Conservation (phyloP, 1,284 basidiomycete species). For the Omphalotus olearius region DNA sequence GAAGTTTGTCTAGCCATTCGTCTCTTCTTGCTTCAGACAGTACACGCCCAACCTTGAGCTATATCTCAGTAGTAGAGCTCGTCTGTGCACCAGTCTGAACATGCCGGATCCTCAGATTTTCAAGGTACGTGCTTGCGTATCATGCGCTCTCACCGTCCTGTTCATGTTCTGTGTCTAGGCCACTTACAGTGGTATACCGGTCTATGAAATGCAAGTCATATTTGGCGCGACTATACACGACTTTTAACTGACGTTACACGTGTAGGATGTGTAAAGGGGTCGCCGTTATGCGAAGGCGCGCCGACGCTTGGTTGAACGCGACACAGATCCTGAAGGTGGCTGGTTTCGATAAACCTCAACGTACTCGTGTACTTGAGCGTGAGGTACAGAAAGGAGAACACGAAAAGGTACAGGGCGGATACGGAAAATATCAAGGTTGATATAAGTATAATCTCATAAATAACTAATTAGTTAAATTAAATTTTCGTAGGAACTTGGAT, state of each 20-base stretch:
- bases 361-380: slow-evolving; percentile 94
- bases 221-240: slow-evolving; percentile 32
- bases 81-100: background rate
- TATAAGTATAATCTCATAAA: slow-evolving; percentile 13
- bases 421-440: slow-evolving; percentile 98
- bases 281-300: slow-evolving; percentile 95
- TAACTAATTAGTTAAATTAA: slow-evolving; percentile 7
- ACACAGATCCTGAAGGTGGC: slow-evolving; percentile 99
- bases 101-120: slow-evolving; percentile 82
- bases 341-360: slow-evolving; percentile 98
- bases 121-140: slow-evolving; percentile 44
- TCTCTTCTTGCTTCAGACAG: background rate
- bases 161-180: slow-evolving; percentile 45
- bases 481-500: slow-evolving; percentile 89
- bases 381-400: slow-evolving; percentile 99
- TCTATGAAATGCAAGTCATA: slow-evolving; percentile 75
- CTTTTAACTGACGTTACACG: slow-evolving; percentile 30
- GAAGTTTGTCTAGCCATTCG: background rate
- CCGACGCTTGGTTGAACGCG: slow-evolving; percentile 97
- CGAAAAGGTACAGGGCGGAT: slow-evolving; percentile 99
- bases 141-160: slow-evolving; percentile 12
- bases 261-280: slow-evolving; percentile 89
- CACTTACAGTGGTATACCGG: slow-evolving; percentile 84
- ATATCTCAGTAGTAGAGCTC: background rate
- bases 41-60: background rate